Conservation (phyloP, 352 stramenopile species). For the Peronospora farinosa region DNA sequence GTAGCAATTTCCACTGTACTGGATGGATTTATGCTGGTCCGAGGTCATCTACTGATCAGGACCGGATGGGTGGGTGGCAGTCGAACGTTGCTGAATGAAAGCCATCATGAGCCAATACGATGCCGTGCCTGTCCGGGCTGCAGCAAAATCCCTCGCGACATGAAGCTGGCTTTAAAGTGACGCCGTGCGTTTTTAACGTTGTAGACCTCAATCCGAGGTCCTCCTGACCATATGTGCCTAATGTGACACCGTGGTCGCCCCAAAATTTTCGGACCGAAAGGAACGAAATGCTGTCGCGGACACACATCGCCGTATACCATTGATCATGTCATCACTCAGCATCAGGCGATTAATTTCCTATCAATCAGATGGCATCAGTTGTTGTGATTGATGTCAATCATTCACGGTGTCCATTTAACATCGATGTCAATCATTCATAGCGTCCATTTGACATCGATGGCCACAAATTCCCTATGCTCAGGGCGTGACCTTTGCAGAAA, state of each 20-base stretch:
- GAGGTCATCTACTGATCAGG: neutral
- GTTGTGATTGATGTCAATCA: neutral
- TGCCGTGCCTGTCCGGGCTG: neutral
- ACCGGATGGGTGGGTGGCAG: constrained; percentile 1
- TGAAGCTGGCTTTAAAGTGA: constrained; percentile 16
- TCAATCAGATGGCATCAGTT: neutral
- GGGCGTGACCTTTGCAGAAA: neutral
- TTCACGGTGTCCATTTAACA: neutral
- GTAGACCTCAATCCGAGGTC: constrained; percentile 4
- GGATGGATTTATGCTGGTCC: constrained; percentile 5
- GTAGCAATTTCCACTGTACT: neutral
- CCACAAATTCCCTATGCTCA: constrained; percentile 4
- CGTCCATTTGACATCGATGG: neutral
- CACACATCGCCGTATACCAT: constrained; percentile 18
- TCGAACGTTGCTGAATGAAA: neutral
- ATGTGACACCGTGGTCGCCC: neutral
- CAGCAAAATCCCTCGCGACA: constrained; percentile 21
- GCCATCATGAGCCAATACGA: neutral
- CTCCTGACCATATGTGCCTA: neutral
- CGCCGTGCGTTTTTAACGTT: neutral
- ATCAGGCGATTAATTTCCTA: constrained; percentile 12
- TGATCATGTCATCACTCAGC: neutral
- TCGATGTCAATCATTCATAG: neutral
- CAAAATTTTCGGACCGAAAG: neutral
- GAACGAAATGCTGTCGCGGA: constrained; percentile 4